Evolutionary conservation across 2,329 filamentous ascomycete genomes (phyloP).

Genomic region (Talaromyces sp.): DNA sequence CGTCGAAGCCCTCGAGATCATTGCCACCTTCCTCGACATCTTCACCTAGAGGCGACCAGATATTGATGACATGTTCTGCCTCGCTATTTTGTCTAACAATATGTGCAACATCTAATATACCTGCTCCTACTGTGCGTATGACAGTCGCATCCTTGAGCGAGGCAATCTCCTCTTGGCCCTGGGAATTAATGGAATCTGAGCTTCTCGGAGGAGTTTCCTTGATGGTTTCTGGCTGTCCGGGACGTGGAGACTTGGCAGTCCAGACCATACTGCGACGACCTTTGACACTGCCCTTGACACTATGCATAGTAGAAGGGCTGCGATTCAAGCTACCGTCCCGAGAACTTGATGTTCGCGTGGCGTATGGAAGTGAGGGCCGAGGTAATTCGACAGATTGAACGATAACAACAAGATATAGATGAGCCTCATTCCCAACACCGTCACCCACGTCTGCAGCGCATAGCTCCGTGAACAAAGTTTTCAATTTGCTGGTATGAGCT

Average conservation of each 20-base stretch:
- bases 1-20: constrained; percentile 65
- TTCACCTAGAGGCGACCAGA: constrained; percentile 66
- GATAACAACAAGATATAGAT: constrained; percentile 80
- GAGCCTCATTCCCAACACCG: constrained; percentile 59
- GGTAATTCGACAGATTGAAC: constrained; percentile 61
- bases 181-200: constrained; percentile 18
- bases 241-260: constrained; percentile 34
- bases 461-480: constrained; percentile 84
- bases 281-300: constrained; percentile 35
- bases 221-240: constrained; percentile 29
- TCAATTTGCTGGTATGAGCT: constrained; percentile 64
- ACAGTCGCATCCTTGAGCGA: constrained; percentile 41
- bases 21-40: constrained; percentile 59
- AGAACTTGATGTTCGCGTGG: constrained; percentile 32
- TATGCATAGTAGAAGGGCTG: constrained; percentile 27
- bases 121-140: constrained; percentile 70
- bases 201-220: constrained; percentile 33
- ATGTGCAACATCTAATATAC: constrained; percentile 70
- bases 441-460: constrained; percentile 71
- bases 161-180: constrained; percentile 25
- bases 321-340: constrained; percentile 33
- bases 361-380: constrained; percentile 24
- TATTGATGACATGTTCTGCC: constrained; percentile 68
- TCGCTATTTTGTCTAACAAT: constrained; percentile 70
- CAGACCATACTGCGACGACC: constrained; percentile 44